Conservation (phyloP, 2,329 filamentous ascomycete species). For the Helicocarpus griseus region DNA sequence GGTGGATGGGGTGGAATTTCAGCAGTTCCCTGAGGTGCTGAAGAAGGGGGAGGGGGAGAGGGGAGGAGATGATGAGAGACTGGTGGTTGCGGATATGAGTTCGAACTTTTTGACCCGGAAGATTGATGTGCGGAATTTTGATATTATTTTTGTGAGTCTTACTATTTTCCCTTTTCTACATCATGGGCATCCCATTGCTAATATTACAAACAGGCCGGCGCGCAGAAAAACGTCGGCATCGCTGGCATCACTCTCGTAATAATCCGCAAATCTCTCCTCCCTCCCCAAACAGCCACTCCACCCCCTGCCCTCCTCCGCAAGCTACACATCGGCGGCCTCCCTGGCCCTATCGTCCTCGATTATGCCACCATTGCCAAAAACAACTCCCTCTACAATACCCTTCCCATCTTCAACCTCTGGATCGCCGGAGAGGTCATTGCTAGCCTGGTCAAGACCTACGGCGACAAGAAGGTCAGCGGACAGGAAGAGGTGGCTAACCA, state of each 20-base stretch:
- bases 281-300: constrained; percentile 56
- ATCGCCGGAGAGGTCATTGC: constrained; percentile 83
- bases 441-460: constrained; percentile 56
- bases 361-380: constrained; percentile 84
- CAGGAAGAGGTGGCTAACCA: constrained; percentile 64
- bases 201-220: constrained; percentile 45
- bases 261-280: constrained; percentile 69
- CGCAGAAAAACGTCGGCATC: constrained; percentile 86
- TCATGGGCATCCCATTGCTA: background rate
- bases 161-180: background rate
- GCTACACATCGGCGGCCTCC: constrained; percentile 59
- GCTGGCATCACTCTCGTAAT: constrained; percentile 81
- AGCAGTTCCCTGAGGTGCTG: constrained; percentile 62
- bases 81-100: constrained; percentile 86
- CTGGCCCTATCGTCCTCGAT: constrained; percentile 61
- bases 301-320: constrained; percentile 59
- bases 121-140: constrained; percentile 69
- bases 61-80: constrained; percentile 52
- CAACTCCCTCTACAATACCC: constrained; percentile 90
- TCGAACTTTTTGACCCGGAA: constrained; percentile 83
- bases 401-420: constrained; percentile 90
- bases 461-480: constrained; percentile 58
- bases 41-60: constrained; percentile 48
- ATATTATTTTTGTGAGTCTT: constrained; percentile 64
- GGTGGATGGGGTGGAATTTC: constrained; percentile 80